Conservation (phyloP, 768 basidiomycete species). For the Pluteus cervinus region DNA sequence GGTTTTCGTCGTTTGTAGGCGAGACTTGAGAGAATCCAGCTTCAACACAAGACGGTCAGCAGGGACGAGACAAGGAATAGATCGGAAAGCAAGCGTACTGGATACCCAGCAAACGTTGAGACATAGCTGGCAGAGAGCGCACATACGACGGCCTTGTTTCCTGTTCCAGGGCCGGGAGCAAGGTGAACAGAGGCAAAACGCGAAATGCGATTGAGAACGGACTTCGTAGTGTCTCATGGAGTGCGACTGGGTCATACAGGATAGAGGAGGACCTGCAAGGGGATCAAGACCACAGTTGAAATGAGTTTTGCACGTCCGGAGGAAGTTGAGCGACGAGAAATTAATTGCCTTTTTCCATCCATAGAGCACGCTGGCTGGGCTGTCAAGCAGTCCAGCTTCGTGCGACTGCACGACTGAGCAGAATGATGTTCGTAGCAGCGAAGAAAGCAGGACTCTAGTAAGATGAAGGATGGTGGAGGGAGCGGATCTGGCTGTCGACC, state of each 20-base stretch:
- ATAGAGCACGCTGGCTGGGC: conserved; percentile 63
- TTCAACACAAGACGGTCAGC: conserved; percentile 19
- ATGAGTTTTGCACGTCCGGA: conserved; percentile 6
- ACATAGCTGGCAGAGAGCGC: conserved; percentile 89
- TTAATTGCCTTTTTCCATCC: conserved; percentile 64
- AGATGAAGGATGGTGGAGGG: conserved; percentile 9
- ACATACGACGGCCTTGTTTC: conserved; percentile 83
- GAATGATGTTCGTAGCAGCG: conserved; percentile 11
- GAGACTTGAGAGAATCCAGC: conserved; percentile 93
- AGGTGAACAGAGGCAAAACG: conserved; percentile 11
- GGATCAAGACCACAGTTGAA: conserved; percentile 14
- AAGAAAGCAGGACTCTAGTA: too few species aligned
- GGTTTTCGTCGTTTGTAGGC: conserved; percentile 80
- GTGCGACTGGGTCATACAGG: conserved; percentile 56
- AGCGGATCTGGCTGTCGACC: conserved; percentile 5
- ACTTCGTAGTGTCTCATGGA: conserved; percentile 68
- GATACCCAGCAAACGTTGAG: conserved; percentile 90
- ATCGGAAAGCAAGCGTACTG: conserved; percentile 32
- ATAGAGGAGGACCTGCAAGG: conserved; percentile 44
- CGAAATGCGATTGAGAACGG: conserved; percentile 17
- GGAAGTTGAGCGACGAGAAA: conserved; percentile 4
- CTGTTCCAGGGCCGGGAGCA: conserved; percentile 29
- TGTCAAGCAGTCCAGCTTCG: conserved; percentile 68
- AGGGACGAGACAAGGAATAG: conserved; percentile 17
- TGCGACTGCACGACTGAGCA: conserved; percentile 51